A percentile compares a stretch with the other conserved stretches of the same genome.
Evolutionary conservation across 306 rosid genomes (phyloP).

Genomic region (Malus sylvestris): DNA sequence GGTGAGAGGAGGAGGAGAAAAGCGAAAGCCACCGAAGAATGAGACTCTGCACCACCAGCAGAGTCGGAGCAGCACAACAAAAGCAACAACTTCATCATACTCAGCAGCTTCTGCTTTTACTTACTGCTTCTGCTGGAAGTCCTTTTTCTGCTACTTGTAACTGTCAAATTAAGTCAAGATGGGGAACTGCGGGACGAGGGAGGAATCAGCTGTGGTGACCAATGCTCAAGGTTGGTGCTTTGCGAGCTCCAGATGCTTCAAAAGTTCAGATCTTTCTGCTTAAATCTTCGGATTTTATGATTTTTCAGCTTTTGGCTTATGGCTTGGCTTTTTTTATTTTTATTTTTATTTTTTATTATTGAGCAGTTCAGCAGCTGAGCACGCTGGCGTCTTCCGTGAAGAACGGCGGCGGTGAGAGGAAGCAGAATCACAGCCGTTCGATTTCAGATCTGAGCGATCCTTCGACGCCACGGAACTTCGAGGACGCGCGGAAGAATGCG

Average conservation of each 20-base stretch:
- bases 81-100: slow-evolving; percentile 2
- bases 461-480: slow-evolving; percentile 73
- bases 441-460: slow-evolving; percentile 94
- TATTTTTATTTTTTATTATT: background rate
- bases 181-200: slow-evolving; percentile 98
- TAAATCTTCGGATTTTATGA: background rate
- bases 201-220: slow-evolving; percentile 90
- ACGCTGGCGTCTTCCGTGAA: slow-evolving; percentile 34
- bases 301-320: background rate
- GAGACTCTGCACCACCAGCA: slow-evolving; percentile 22
- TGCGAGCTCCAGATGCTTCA: background rate
- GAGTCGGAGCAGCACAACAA: background rate
- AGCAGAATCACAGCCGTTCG: slow-evolving; percentile 50
- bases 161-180: slow-evolving; percentile 18
- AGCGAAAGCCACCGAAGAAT: slow-evolving; percentile 21
- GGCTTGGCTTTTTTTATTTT: background rate
- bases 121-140: background rate
- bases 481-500: slow-evolving; percentile 65
- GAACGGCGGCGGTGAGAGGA: slow-evolving; percentile 25
- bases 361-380: slow-evolving; percentile 76
- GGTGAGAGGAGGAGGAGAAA: background rate
- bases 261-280: background rate
- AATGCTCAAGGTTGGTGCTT: slow-evolving; percentile 71
- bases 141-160: background rate
- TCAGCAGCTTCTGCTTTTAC: slow-evolving; percentile 1